A percentile compares a stretch with the other conserved stretches of the same genome.
phyloP scores from a whole-genome alignment of 208 protist genomes.

The Leptomonas seymouri region DNA sequence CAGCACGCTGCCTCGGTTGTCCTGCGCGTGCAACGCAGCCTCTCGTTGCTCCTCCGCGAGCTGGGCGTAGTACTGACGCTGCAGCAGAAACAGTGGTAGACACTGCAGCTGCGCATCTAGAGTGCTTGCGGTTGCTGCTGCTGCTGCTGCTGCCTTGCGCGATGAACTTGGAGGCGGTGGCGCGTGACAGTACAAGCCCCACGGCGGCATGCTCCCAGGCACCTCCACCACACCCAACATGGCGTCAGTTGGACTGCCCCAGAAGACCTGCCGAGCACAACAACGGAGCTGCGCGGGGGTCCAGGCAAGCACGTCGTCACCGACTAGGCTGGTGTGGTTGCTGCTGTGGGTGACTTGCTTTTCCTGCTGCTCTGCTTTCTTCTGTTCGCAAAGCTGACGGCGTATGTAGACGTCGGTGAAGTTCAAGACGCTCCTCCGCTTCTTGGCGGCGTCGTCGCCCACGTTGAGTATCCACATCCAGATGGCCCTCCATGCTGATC shows the following conservation, averaged over 20 bases:
- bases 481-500: background rate
- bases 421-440: constrained; percentile 12
- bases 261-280: constrained; percentile 22
- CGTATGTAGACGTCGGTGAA: constrained; percentile 29
- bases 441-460: constrained; percentile 8
- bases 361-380: background rate
- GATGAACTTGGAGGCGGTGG: background rate
- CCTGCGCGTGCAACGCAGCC: background rate
- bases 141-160: background rate
- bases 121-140: background rate
- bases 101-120: background rate
- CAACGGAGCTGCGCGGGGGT: constrained; percentile 8
- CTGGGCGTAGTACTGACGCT: constrained; percentile 31
- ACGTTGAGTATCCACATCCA: constrained; percentile 4
- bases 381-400: constrained; percentile 14
- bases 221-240: constrained; percentile 47
- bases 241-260: constrained; percentile 46
- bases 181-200: constrained; percentile 29
- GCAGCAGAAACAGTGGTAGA: constrained; percentile 11
- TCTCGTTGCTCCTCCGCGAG: constrained; percentile 16
- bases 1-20: background rate
- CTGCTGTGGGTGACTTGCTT: background rate
- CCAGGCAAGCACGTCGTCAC: background rate
- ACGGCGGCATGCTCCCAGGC: constrained; percentile 44
- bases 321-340: background rate